phyloP scores from a whole-genome alignment of 2,329 filamentous ascomycete species.

The Pseudocercospora ulei region DNA sequence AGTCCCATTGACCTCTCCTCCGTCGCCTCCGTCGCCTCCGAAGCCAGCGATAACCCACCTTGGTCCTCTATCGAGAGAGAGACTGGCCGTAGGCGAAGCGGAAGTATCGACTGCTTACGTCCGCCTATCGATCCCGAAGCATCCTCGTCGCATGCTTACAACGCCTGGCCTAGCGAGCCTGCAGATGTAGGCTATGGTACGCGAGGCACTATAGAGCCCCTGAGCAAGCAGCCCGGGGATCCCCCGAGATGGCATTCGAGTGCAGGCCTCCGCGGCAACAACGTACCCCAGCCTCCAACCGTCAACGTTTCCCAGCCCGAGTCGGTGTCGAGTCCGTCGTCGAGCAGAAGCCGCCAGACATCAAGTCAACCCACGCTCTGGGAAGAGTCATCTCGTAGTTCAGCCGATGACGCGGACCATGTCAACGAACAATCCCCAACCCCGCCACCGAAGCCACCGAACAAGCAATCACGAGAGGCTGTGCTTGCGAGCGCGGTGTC shows the following conservation, averaged over 20 bases:
- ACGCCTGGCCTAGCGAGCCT: constrained; percentile 5
- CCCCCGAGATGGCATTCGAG: constrained; percentile 12
- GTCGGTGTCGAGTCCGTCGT: constrained; percentile 1
- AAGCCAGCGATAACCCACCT: constrained; percentile 8
- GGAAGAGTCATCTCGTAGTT: not conserved
- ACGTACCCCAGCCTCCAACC: constrained; percentile 1
- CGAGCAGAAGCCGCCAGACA: constrained; percentile 2
- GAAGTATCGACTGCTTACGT: constrained; percentile 5
- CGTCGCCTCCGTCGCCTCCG: constrained; percentile 3
- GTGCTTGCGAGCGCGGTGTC: constrained; percentile 6
- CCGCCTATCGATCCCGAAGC: not conserved
- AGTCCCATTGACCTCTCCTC: constrained; percentile 12
- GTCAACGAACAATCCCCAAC: not conserved
- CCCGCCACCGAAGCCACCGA: constrained; percentile 2
- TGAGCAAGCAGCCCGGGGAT: constrained; percentile 2
- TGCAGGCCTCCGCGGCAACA: constrained; percentile 6
- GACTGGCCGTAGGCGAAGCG: not conserved
- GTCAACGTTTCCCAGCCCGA: constrained; percentile 3
- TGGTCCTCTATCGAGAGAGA: constrained; percentile 11
- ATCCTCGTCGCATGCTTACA: not conserved
- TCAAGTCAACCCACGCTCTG: constrained; percentile 2
- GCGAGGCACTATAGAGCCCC: not conserved
- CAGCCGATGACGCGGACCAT: not conserved
- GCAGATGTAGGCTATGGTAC: not conserved
- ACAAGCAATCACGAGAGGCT: constrained; percentile 1